Conservation (phyloP, 192 early-diverging fungal species). For the Umbelopsis ramanniana region DNA sequence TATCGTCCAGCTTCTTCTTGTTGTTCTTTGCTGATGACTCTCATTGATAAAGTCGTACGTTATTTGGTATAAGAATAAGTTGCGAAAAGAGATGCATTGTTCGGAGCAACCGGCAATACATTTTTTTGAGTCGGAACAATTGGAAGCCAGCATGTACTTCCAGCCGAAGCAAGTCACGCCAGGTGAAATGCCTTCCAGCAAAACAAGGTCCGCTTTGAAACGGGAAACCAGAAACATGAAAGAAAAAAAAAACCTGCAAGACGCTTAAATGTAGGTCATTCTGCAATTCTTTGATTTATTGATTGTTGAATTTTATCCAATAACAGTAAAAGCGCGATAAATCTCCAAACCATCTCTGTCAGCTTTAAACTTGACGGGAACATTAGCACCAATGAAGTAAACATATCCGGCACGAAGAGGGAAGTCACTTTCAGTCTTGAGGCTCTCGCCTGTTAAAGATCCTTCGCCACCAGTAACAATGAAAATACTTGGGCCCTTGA, state of each 20-base stretch:
- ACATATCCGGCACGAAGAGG: conserved; percentile 69
- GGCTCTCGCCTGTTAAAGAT: conserved; percentile 38
- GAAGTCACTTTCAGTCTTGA: conserved; percentile 30
- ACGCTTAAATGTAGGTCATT: too few relatives aligned
- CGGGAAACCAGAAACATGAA: too few relatives aligned
- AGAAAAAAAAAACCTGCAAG: too few relatives aligned
- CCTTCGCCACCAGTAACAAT: conserved; percentile 83
- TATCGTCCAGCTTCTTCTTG: conserved; percentile 40
- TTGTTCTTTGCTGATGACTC: conserved; percentile 39
- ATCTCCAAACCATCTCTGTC: conserved; percentile 44
- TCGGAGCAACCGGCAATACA: neutral
- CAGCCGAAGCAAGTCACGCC: too few relatives aligned
- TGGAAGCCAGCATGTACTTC: too few relatives aligned
- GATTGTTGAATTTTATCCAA: neutral
- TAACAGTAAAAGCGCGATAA: conserved; percentile 52
- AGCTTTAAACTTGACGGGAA: conserved; percentile 49
- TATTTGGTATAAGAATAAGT: neutral
- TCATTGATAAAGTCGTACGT: conserved; percentile 23
- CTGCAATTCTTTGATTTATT: neutral
- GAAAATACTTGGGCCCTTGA: conserved; percentile 85
- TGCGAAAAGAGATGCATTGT: neutral
- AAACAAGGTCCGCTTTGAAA: too few relatives aligned
- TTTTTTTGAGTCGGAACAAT: too few relatives aligned
- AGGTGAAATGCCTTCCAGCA: too few relatives aligned
- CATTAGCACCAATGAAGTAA: conserved; percentile 76